Percentiles rank a stretch among this genome's conserved stretches.
These are phyloP conservation scores for Vachellia pachyceras DNA, from an alignment of 306 rosid genomes.

Conservation along the genomic window DNA sequence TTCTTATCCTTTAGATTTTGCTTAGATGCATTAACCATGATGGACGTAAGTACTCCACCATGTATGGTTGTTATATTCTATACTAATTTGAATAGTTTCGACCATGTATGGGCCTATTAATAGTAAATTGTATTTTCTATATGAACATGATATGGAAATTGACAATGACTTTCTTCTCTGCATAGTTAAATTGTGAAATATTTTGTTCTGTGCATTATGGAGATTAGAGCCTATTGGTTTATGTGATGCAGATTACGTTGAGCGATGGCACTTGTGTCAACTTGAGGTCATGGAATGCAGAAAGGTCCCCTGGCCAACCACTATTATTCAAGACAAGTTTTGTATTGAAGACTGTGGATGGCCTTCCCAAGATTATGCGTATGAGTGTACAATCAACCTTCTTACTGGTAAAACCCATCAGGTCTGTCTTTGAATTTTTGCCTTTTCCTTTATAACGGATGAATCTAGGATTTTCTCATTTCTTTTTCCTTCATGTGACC, in stretches of 20 bases:
- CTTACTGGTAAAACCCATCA: constrained; percentile 96
- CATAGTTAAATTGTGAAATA: constrained; percentile 23
- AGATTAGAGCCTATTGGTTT: constrained; percentile 35
- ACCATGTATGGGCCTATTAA: constrained; percentile 9
- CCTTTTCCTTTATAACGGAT: not conserved
- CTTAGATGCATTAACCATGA: constrained; percentile 22
- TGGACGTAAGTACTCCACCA: constrained; percentile 12
- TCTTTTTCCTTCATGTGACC: constrained; percentile 24
- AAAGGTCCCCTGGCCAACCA: constrained; percentile 79
- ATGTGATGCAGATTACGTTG: constrained; percentile 62
- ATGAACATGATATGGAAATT: constrained; percentile 26
- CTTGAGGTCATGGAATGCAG: constrained; percentile 90
- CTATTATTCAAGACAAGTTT: constrained; percentile 58
- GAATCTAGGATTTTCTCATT: not conserved
- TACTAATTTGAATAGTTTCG: constrained; percentile 26
- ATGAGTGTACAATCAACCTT: constrained; percentile 94
- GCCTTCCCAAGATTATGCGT: constrained; percentile 77
- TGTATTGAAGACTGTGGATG: constrained; percentile 76
- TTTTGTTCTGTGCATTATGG: constrained; percentile 16
- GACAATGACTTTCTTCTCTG: constrained; percentile 23
- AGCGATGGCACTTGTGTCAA: constrained; percentile 82
- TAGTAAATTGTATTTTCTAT: constrained; percentile 4
- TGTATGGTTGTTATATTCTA: constrained; percentile 20
- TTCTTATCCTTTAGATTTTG: constrained; percentile 14
- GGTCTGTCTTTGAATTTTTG: constrained; percentile 49